These are phyloP conservation scores for Fusarium incarnatum DNA, from an alignment of 2,329 filamentous ascomycete species.

Conservation along the genomic window DNA sequence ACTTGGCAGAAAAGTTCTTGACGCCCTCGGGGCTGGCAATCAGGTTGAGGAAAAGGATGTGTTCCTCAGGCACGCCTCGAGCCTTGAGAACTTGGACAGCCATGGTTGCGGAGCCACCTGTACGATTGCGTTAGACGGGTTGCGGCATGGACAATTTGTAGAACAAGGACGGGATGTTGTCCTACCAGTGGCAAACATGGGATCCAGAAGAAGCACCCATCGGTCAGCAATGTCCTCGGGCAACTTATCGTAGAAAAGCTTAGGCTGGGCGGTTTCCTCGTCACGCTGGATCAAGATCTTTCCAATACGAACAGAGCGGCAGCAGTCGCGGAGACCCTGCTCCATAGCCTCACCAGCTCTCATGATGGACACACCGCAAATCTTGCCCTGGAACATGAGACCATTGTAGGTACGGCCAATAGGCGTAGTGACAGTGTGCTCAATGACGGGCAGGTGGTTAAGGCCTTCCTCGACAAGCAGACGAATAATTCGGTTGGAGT, in stretches of 20 bases:
- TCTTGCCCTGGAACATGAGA: constrained; percentile 96
- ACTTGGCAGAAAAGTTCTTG: constrained; percentile 86
- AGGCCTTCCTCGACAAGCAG: constrained; percentile 96
- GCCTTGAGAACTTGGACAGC: constrained; percentile 92
- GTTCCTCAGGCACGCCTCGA: constrained; percentile 91
- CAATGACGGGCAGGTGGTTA: constrained; percentile 93
- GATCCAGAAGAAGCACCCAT: constrained; percentile 94
- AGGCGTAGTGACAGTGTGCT: constrained; percentile 89
- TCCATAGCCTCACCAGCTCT: constrained; percentile 98
- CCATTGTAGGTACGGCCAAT: constrained; percentile 89
- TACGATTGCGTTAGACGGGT: constrained; percentile 16
- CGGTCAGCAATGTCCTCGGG: constrained; percentile 91
- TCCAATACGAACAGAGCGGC: constrained; percentile 95
- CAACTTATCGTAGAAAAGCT: constrained; percentile 97
- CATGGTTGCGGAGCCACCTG: constrained; percentile 95
- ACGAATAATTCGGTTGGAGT: constrained; percentile 97
- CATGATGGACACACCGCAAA: constrained; percentile 99
- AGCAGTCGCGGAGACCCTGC: constrained; percentile 94
- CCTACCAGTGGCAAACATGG: constrained; percentile 97
- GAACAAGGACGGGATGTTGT: not conserved
- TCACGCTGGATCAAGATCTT: constrained; percentile 99
- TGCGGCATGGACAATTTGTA: not conserved
- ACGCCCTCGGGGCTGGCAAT: constrained; percentile 97
- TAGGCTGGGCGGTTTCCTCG: constrained; percentile 91
- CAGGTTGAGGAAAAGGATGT: constrained; percentile 94